Evolutionary conservation across 1,139 yeast species (phyloP).

Genomic region (Suhomyces wounanorum): DNA sequence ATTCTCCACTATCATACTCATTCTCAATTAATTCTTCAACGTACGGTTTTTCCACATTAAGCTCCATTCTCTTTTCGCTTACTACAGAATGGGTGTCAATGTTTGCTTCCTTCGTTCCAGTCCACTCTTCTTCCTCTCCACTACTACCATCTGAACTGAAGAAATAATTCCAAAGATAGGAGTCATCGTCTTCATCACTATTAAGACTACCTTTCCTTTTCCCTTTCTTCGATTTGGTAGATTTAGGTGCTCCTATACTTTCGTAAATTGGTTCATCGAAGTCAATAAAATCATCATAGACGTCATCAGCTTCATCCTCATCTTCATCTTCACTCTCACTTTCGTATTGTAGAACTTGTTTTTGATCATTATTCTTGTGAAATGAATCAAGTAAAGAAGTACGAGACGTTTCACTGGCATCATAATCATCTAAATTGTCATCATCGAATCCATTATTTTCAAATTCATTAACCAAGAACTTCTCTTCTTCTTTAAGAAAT

Average conservation of each 20-base stretch:
- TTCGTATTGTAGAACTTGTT: conserved; percentile 34
- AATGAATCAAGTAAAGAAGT: conserved; percentile 28
- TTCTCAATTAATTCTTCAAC: conserved; percentile 21
- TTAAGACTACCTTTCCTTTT: conserved; percentile 22
- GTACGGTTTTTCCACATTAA: conserved; percentile 6
- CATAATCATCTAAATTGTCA: conserved; percentile 11
- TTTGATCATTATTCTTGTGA: conserved; percentile 24
- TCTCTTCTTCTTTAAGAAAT: conserved; percentile 49
- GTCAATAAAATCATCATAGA: conserved; percentile 24
- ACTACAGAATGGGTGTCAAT: conserved; percentile 3
- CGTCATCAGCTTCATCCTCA: conserved; percentile 28
- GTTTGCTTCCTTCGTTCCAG: conserved; percentile 7
- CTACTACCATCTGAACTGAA: conserved; percentile 48
- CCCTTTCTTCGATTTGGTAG: conserved; percentile 7
- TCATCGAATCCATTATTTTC: conserved; percentile 53
- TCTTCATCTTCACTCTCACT: conserved; percentile 31
- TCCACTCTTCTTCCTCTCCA: conserved; percentile 18
- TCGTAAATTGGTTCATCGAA: conserved; percentile 17
- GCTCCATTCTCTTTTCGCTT: conserved; percentile 3
- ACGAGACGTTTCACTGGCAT: conserved; percentile 18
- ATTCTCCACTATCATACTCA: conserved; percentile 64
- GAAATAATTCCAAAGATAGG: conserved; percentile 57
- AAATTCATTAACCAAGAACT: conserved; percentile 49
- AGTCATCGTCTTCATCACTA: conserved; percentile 54
- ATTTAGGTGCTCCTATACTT: conserved; percentile 7